Base-by-base conservation (phyloP, 1,284 basidiomycete species). In the Ganoderma leucocontextum region DNA sequence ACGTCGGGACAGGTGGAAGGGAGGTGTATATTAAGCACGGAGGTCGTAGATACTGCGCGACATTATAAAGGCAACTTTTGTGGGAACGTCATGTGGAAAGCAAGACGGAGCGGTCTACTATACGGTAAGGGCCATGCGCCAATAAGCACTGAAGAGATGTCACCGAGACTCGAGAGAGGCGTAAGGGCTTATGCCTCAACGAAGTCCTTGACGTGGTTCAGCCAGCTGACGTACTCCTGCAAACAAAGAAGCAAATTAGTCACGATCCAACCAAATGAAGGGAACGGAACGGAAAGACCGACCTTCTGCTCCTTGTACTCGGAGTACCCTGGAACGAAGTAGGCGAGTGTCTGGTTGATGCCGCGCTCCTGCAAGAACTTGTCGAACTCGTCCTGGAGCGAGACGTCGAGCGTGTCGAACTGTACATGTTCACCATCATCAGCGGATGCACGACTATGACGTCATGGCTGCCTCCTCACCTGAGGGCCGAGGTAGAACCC, bases 221-320 rank as follows among this genome's bases (percentile, higher is more conserved):
- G 84, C 97, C 97, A 99, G 73, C 84, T 84, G 77, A 96, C 89
- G 82, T 99, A 99, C 84, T 98, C 97, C 94, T 95, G 68, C 44
- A 70, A 42, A 62, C 62, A 55, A 65, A 59, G 29, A 67, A 13
- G 7, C 12, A 19, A 55, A 57, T 7, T 13, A 64, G 65, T 69
- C 38, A 65, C 13, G 55, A 58, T 60, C 19, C 38, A 5, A 60
- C 53, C 36, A 25, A 25, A 69, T 25, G 74, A 5, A 19, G 19
- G 49, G 33, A 62, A 62, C 29, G 38, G 64, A 33, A 12, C 17
- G 72, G 19, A 8, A 81, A 83, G 41, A 62, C 63, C 3, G 2
- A 92, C 93, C 87, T 91, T 91, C 84, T 97, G 96, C 78, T 97
- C 95, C 87, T 97, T 97, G 85, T 85, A 85, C 78, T 95, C 93